Percentiles rank a stretch among this genome's conserved stretches.
Conservation (phyloP, 2,329 filamentous ascomycete genomes). For the Ceratocystis ficicola region DNA sequence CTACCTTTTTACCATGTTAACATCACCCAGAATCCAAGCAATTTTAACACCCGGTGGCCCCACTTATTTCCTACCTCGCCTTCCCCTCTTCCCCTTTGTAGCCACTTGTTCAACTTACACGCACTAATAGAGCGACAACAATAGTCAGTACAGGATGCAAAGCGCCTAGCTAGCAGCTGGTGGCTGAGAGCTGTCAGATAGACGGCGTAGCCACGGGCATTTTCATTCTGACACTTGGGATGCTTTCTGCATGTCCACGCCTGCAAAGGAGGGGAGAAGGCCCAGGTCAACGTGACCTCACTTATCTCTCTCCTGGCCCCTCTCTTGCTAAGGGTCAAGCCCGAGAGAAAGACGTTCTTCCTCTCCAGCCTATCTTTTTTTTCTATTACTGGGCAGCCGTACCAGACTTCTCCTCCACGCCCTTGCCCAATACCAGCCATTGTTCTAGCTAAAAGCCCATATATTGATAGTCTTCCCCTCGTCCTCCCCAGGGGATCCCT, state of each 20-base stretch:
- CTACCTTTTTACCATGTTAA: neutral
- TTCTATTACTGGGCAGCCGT: neutral
- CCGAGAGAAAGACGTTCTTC: neutral
- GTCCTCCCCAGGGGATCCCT: neutral
- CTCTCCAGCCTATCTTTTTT: neutral
- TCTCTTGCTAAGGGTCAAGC: neutral
- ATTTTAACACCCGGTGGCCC: conserved; percentile 2
- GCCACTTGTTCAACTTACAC: neutral
- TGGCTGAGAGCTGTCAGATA: neutral
- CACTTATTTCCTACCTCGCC: neutral
- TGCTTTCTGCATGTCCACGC: neutral
- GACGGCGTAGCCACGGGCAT: neutral
- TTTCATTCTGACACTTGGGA: neutral
- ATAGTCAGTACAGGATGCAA: too few species aligned
- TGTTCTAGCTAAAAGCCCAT: neutral
- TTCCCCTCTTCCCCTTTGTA: neutral
- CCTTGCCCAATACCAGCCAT: conserved; percentile 5
- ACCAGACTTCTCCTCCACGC: neutral
- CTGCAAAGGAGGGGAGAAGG: too few species aligned
- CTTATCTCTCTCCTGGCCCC: neutral
- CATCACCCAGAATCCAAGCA: neutral
- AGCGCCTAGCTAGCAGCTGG: neutral
- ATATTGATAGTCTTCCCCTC: neutral
- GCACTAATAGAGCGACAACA: neutral
- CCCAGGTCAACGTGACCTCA: neutral